Evolutionary conservation across 2,329 filamentous ascomycete species (phyloP), one percentile per base, ranked within the genome.

Genomic region (Trichophyton verrucosum): DNA sequence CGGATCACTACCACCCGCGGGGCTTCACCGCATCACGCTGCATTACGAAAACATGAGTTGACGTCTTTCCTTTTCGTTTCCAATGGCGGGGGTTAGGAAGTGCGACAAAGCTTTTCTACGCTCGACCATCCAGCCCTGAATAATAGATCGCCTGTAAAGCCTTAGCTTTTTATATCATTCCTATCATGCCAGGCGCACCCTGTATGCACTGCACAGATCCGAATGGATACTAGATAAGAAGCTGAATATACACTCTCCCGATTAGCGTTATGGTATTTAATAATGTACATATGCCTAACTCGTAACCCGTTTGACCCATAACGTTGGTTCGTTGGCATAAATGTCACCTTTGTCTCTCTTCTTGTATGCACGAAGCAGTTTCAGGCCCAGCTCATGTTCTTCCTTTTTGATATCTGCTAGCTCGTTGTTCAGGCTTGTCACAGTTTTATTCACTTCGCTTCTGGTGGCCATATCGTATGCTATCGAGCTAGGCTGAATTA

Each of bases 291-390:
- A 57, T 38, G 33, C 33, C 81, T 71, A 86, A 63, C 79, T 82
- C 20, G 88, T 91, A 63, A 91, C 86, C 64, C 89, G 80, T 68
- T 86, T 82, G 57, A 95, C 87, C 89, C 89, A 95, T 8, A 95
- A 74, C 33, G 82, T 82, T 9, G 82, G 83, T 68, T 88, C 66
- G 61, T 72, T 72, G 36, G 74, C 73, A 60, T 71, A 72, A 24
- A 65, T 66, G 53, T 75, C 71, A 7, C 86, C 81, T 64, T 86
- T 82, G 67, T 91, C 87, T 66, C 85, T 80, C 56, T 88, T 81
- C 76, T 89, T 91, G 74, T 88, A 86, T 8, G 87, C 86, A 22
- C 87, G 78, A 70, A 89, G 83, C 60, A 94, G 77, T 72, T 85
- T 86, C 67, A 94, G 75, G 0, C 89, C 89, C 47, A 91, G 75